A percentile compares a stretch with the other conserved stretches of the same genome.
Conservation (phyloP, 2,329 filamentous ascomycete genomes). For the Onygena corvina region DNA sequence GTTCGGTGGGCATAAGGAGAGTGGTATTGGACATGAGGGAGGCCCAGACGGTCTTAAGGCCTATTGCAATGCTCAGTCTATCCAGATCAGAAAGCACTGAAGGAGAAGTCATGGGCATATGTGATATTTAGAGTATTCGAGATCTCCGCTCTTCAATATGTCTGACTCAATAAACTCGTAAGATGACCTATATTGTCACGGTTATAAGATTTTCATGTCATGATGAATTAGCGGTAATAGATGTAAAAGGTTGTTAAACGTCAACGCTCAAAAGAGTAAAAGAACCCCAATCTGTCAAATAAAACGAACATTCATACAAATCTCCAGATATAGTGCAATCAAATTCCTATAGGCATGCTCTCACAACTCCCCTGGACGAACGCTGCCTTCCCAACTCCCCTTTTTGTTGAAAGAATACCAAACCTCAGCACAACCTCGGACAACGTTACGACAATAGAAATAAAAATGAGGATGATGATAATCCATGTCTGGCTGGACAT, state of each 20-base stretch:
- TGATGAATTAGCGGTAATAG: not conserved
- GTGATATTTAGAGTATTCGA: too few species aligned
- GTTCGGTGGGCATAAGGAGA: constrained; percentile 43
- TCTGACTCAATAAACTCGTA: too few species aligned
- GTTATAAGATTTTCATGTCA: too few species aligned
- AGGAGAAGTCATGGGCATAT: too few species aligned
- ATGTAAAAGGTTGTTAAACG: not conserved
- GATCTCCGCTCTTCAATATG: too few species aligned
- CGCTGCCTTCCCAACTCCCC: not conserved
- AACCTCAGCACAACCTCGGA: constrained; percentile 83
- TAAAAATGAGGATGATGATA: constrained; percentile 81
- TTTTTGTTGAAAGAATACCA: constrained; percentile 46
- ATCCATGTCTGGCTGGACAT: constrained; percentile 98
- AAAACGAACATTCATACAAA: not conserved
- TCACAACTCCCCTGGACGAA: not conserved
- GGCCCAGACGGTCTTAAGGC: constrained; percentile 30
- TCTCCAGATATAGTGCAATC: too few species aligned
- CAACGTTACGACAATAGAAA: constrained; percentile 83
- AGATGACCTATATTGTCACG: too few species aligned
- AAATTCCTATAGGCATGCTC: not conserved
- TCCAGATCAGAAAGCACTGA: constrained; percentile 22
- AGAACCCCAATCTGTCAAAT: not conserved
- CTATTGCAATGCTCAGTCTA: constrained; percentile 31
- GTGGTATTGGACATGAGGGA: constrained; percentile 41
- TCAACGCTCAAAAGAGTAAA: not conserved